Evolutionary conservation across 768 basidiomycete genomes (phyloP), one percentile per base, ranked within the genome.

Genomic region (Calocera viscosa): DNA sequence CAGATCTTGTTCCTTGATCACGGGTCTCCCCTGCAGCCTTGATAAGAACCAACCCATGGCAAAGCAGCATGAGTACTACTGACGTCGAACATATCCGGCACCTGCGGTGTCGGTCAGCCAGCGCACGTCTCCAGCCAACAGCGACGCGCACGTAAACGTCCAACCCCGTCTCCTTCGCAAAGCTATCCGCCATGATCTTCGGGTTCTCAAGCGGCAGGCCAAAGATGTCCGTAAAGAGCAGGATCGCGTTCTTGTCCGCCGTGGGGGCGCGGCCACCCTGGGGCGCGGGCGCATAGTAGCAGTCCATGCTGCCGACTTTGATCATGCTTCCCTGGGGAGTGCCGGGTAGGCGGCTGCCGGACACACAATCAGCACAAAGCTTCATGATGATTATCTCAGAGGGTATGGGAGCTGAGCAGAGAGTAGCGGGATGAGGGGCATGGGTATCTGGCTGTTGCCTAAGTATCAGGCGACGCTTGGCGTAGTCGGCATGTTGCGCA

Each of bases 41-140:
- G 38, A 17, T 38, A 39, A 14, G 34, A 65, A 1, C 38, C 12
- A 5, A 5, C 64, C 34, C 30, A 22, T 3, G 10, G 35, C 14
- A 64, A 38, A 17, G 34, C 64, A 2, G 22, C n/a, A n/a, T 26
- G 30, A 64, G 22, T 17, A 65, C 38, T 71, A 76, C 53, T 65
- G 82, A 85, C 86, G 68, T 77, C 72, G 70, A 86, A 87, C 63
- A 84, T 73, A 74, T 87, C 84, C 10, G 85, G 86, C 19, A 84
- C 77, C 81, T 60, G 43, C 16, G 10, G n/a, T 60, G 14, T 10
- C 24, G 14, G 24, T 60, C 26, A 60, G 53, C 53, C 26, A 60
- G 8, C 7, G 7, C 16, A 16, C 53, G 30, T 7, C 11, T 7
- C 7, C 26, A 60, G 53, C 24, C 24, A 5, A 10, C 30, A 26